Evolutionary conservation across 2,329 filamentous ascomycete genomes (phyloP).

Genomic region (Cytospora chrysosperma): DNA sequence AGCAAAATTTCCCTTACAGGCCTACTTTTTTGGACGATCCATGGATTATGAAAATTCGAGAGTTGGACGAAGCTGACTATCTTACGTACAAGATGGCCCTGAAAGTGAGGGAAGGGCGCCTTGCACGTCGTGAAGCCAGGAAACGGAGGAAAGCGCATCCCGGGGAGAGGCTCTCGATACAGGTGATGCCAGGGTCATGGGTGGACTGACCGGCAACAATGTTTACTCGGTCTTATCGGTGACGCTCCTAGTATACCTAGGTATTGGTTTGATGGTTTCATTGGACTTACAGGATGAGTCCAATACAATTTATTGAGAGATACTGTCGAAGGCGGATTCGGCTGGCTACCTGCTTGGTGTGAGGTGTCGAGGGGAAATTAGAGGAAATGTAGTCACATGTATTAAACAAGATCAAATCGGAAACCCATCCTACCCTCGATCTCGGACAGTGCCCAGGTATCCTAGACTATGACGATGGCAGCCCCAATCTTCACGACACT

Average conservation of each 20-base stretch:
- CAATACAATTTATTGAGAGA: neutral
- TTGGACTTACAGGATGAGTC: neutral
- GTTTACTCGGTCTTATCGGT: too few species aligned
- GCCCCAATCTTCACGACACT: too few species aligned
- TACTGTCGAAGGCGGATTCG: neutral
- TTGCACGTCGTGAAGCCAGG: neutral
- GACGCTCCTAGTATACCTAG: neutral
- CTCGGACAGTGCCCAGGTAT: too few species aligned
- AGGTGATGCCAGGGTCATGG: neutral
- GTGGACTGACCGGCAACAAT: neutral
- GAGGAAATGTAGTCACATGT: too few species aligned
- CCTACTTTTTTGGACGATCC: neutral
- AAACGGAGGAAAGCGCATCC: neutral
- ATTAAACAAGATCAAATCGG: too few species aligned
- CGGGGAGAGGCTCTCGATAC: neutral
- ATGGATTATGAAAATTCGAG: neutral
- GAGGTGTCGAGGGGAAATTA: too few species aligned
- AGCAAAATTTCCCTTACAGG: neutral
- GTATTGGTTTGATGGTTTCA: neutral
- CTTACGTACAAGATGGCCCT: neutral
- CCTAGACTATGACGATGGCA: too few species aligned
- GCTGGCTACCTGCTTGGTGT: neutral
- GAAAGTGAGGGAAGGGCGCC: neutral
- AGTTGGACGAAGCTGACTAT: fast-evolving
- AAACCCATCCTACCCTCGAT: too few species aligned